Percentiles rank a stretch among this genome's conserved stretches.
These are phyloP conservation scores for Daphne laureola DNA, from an alignment of 441 rosid species.

Conservation along the genomic window DNA sequence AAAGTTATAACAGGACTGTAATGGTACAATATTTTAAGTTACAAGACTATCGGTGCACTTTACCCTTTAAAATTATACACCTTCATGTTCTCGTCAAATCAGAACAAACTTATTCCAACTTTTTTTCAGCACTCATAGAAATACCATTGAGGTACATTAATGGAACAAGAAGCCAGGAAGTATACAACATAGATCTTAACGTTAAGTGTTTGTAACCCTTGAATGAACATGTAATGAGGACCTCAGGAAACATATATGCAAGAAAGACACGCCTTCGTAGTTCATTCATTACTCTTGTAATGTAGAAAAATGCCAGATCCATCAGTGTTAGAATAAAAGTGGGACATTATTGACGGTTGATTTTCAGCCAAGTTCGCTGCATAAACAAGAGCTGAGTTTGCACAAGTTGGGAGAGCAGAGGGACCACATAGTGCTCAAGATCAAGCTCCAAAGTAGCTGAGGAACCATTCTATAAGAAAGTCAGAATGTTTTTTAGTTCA, in stretches of 20 bases:
- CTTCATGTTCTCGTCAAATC: no score
- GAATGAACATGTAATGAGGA: neutral
- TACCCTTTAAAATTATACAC: no score
- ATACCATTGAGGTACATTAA: neutral
- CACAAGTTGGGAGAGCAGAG: slow-evolving; percentile 85
- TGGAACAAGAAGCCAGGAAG: slow-evolving; percentile 1
- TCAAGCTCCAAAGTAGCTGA: slow-evolving; percentile 89
- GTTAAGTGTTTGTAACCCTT: slow-evolving; percentile 1
- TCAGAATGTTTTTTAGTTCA: slow-evolving; percentile 6
- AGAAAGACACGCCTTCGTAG: slow-evolving; percentile 48
- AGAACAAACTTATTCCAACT: no score
- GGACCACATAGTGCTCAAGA: slow-evolving; percentile 91
- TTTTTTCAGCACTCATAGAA: no score
- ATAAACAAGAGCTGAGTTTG: slow-evolving; percentile 70
- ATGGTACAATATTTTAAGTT: no score
- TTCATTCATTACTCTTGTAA: slow-evolving; percentile 28
- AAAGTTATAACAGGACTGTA: no score
- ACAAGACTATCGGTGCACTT: no score
- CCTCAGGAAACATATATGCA: slow-evolving; percentile 13
- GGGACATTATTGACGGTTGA: slow-evolving; percentile 64
- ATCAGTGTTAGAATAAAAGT: slow-evolving; percentile 36
- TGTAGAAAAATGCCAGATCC: slow-evolving; percentile 25
- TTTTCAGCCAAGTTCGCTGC: slow-evolving; percentile 90
- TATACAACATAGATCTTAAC: slow-evolving; percentile 6
- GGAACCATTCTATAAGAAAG: slow-evolving; percentile 49